Percentiles rank a stretch among this genome's conserved stretches.
phyloP scores from a whole-genome alignment of 116 monocot genomes.

The Trichopus zeylanicus region DNA sequence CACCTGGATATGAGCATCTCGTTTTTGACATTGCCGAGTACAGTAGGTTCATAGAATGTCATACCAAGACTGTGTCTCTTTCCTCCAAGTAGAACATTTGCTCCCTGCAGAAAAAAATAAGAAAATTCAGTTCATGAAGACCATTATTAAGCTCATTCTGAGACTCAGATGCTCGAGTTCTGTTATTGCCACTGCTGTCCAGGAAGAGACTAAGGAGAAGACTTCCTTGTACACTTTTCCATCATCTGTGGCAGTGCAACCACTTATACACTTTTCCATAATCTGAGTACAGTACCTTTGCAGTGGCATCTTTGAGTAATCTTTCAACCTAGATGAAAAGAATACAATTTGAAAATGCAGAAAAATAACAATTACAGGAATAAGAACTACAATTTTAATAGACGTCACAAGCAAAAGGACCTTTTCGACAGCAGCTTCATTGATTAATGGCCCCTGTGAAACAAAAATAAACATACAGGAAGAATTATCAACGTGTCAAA shows the following conservation, averaged over 20 bases:
- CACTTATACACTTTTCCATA: too few species aligned
- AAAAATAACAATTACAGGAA: not conserved
- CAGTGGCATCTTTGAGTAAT: conserved; percentile 71
- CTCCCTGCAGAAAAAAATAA: conserved; percentile 45
- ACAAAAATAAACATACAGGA: conserved; percentile 2
- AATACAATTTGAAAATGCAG: not conserved
- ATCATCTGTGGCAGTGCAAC: too few species aligned
- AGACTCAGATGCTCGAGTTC: too few species aligned
- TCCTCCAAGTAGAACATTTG: conserved; percentile 75
- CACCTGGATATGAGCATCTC: conserved; percentile 87
- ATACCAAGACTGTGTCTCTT: conserved; percentile 86
- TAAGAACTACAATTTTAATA: not conserved
- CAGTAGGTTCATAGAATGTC: conserved; percentile 96
- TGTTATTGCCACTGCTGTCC: too few species aligned
- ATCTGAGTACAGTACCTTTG: conserved; percentile 55
- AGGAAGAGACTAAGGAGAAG: too few species aligned
- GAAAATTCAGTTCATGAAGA: too few species aligned
- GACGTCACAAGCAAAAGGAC: conserved; percentile 23
- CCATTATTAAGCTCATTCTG: too few species aligned
- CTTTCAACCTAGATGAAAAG: conserved; percentile 57
- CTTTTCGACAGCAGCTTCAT: conserved; percentile 91
- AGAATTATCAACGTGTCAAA: not conserved
- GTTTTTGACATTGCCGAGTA: conserved; percentile 63
- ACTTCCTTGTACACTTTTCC: too few species aligned
- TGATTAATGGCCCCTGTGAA: conserved; percentile 88